Conservation (phyloP, 805 yeast species). For the Candida orba region DNA sequence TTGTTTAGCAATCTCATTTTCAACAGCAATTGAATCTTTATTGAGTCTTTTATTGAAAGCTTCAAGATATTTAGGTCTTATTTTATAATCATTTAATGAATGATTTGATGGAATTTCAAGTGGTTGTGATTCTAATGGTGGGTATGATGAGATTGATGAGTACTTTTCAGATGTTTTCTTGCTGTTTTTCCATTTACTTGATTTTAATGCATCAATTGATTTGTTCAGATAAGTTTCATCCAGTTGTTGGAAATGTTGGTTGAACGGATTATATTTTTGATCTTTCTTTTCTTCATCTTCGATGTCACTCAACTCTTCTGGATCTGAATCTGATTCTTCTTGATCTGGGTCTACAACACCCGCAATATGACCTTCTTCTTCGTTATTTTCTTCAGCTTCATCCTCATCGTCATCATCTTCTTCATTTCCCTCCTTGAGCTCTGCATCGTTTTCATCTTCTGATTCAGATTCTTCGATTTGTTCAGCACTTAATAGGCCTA, state of each 20-base stretch:
- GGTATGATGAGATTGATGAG: constrained; percentile 21
- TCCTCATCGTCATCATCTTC: constrained; percentile 12
- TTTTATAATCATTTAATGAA: constrained; percentile 29
- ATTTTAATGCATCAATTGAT: constrained; percentile 26
- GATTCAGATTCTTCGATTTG: constrained; percentile 21
- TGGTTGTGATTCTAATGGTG: constrained; percentile 12
- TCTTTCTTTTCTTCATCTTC: constrained; percentile 40
- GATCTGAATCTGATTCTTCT: constrained; percentile 18
- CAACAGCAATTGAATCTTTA: constrained; percentile 14
- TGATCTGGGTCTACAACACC: constrained; percentile 18
- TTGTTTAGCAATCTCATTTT: constrained; percentile 40
- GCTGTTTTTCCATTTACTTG: constrained; percentile 19
- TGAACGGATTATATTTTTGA: constrained; percentile 83
- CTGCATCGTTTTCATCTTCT: constrained; percentile 6
- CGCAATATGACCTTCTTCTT: constrained; percentile 22
- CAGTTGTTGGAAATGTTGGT: constrained; percentile 59
- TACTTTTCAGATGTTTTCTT: constrained; percentile 16
- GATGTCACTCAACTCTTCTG: constrained; percentile 23
- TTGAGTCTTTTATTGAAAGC: constrained; percentile 19
- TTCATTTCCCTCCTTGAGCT: constrained; percentile 13
- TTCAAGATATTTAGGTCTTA: constrained; percentile 37
- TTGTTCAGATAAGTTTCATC: constrained; percentile 29
- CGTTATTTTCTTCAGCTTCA: constrained; percentile 19
- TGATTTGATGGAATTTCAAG: constrained; percentile 17
- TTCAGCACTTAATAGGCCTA: constrained; percentile 51